Percentiles rank a stretch among this genome's conserved stretches.
Conservation (phyloP, 2,329 filamentous ascomycete genomes). For the Gnomoniopsis sp. region DNA sequence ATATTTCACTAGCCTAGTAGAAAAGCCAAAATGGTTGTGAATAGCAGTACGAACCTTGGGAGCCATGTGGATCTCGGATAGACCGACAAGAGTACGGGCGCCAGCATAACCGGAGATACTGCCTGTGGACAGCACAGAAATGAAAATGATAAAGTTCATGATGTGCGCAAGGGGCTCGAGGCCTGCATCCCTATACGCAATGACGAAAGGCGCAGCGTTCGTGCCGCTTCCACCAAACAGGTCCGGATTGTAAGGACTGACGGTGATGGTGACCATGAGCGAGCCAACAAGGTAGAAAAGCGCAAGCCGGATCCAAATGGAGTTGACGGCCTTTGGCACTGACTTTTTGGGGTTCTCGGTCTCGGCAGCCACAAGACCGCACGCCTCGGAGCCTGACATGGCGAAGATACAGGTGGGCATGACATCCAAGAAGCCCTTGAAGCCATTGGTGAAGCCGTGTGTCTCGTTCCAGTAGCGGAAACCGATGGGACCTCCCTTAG, state of each 20-base stretch:
- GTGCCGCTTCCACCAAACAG: constrained; percentile 39
- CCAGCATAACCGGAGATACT: constrained; percentile 40
- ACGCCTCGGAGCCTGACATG: constrained; percentile 45
- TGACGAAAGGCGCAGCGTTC: constrained; percentile 43
- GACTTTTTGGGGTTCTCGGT: constrained; percentile 38
- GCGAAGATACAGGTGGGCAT: constrained; percentile 47
- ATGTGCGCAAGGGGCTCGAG: constrained; percentile 39
- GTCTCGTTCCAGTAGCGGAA: constrained; percentile 42
- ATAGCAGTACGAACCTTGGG: constrained; percentile 23
- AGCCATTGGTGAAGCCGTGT: constrained; percentile 38
- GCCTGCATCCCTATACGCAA: constrained; percentile 39
- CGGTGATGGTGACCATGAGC: constrained; percentile 41
- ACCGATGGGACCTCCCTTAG: constrained; percentile 32
- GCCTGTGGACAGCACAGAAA: constrained; percentile 42
- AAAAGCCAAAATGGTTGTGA: not conserved
- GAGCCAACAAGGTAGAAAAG: constrained; percentile 43
- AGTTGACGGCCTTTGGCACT: constrained; percentile 40
- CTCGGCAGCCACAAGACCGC: constrained; percentile 40
- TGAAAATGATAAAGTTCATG: constrained; percentile 46
- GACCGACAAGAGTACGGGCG: constrained; percentile 39
- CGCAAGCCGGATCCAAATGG: constrained; percentile 41
- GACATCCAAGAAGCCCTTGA: constrained; percentile 52
- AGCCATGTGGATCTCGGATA: constrained; percentile 40
- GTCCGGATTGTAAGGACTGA: constrained; percentile 34
- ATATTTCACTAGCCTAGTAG: not conserved